Percentiles rank a stretch among this genome's conserved stretches.
phyloP scores from a whole-genome alignment of 208 protist species.

The Acanthamoeba healyi region DNA sequence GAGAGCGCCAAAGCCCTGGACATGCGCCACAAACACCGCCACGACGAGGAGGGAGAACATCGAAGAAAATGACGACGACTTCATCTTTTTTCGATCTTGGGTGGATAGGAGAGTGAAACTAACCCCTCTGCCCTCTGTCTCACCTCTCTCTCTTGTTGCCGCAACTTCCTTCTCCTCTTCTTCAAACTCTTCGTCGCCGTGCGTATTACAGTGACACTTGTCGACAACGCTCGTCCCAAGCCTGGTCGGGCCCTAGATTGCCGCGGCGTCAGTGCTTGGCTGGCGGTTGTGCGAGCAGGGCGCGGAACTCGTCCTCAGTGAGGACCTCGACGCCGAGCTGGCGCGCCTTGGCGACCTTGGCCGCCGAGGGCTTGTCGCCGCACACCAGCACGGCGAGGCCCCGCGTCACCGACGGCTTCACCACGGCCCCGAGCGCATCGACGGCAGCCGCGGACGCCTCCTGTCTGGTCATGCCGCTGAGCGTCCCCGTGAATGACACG shows the following conservation, averaged over 20 bases:
- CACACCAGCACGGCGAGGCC: constrained; percentile 37
- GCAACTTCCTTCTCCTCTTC: too few species aligned
- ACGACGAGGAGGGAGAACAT: not conserved
- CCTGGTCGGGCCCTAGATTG: too few species aligned
- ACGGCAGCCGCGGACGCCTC: not conserved
- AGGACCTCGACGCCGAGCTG: not conserved
- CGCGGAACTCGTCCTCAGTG: not conserved
- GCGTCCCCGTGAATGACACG: constrained; percentile 17
- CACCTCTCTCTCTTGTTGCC: too few species aligned
- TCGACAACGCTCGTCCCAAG: too few species aligned
- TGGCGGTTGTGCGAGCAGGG: not conserved
- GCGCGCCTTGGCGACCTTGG: constrained; percentile 17
- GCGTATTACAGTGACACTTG: too few species aligned
- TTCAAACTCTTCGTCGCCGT: too few species aligned
- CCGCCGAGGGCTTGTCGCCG: constrained; percentile 28
- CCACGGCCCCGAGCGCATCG: not conserved
- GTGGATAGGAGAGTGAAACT: too few species aligned
- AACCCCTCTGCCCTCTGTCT: too few species aligned
- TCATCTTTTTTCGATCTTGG: too few species aligned
- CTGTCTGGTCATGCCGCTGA: not conserved
- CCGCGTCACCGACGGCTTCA: not conserved
- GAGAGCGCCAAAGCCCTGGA: not conserved
- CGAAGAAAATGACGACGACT: not conserved
- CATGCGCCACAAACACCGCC: not conserved
- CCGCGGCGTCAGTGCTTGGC: too few species aligned